Evolutionary conservation across 1,284 basidiomycete species (phyloP).

Genomic region (Naganishia cerealis): DNA sequence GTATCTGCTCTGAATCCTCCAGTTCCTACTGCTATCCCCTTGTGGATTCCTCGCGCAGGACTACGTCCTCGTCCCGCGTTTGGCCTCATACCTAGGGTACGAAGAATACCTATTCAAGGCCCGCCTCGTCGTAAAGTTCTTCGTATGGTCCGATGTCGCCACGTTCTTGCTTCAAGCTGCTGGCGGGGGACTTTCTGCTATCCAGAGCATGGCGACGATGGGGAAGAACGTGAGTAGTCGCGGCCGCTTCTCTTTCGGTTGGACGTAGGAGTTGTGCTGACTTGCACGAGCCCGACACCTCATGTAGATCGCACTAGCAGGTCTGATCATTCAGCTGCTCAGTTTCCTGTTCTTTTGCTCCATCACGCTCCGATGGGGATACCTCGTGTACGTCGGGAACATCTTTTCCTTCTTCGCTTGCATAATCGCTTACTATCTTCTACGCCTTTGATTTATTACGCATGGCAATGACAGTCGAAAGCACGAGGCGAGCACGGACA

Average conservation of each 20-base stretch:
- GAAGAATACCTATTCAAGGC: slow-evolving; percentile 52
- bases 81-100: slow-evolving; percentile 61
- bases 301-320: slow-evolving; percentile 62
- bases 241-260: slow-evolving; percentile 34
- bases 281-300: neutral
- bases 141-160: slow-evolving; percentile 59
- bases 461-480: slow-evolving; percentile 14
- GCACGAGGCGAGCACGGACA: neutral
- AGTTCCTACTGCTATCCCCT: slow-evolving; percentile 55
- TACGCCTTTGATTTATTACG: neutral
- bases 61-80: slow-evolving; percentile 67
- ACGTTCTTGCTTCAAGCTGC: slow-evolving; percentile 66
- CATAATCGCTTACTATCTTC: neutral
- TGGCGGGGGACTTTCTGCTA: slow-evolving; percentile 52
- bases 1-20: neutral
- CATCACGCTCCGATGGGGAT: slow-evolving; percentile 63
- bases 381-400: slow-evolving; percentile 54
- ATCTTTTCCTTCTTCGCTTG: neutral
- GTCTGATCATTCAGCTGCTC: slow-evolving; percentile 63
- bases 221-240: slow-evolving; percentile 46
- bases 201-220: slow-evolving; percentile 37
- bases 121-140: slow-evolving; percentile 40
- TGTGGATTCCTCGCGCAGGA: slow-evolving; percentile 74
- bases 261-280: slow-evolving; percentile 60
- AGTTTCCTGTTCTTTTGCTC: slow-evolving; percentile 65